phyloP scores from a whole-genome alignment of 1,284 basidiomycete genomes.

The Earliella scabrosa region DNA sequence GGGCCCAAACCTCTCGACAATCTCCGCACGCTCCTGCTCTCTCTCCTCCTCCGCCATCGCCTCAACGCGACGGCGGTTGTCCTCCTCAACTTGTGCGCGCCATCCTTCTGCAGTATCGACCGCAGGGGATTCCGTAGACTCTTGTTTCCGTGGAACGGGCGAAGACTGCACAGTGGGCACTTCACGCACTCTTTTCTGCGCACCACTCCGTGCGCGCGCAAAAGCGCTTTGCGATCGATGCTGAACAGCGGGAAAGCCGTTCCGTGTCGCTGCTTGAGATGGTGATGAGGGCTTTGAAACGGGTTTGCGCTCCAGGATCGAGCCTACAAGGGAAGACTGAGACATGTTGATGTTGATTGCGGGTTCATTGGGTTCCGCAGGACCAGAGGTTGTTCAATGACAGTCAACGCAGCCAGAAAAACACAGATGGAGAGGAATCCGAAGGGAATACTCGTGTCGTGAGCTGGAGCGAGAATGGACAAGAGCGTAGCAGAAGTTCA shows the following conservation, averaged over 20 bases:
- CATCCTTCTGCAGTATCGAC: slow-evolving; percentile 25
- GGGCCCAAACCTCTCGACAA: slow-evolving; percentile 69
- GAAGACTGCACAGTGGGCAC: slow-evolving; percentile 22
- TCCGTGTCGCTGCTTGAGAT: slow-evolving; percentile 31
- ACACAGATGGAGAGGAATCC: too few relatives aligned
- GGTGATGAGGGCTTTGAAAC: slow-evolving; percentile 35
- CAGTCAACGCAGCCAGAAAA: too few relatives aligned
- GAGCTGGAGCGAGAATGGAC: too few relatives aligned
- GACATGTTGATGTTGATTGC: slow-evolving; percentile 11
- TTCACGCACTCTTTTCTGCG: slow-evolving; percentile 27
- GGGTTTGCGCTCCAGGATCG: slow-evolving; percentile 59
- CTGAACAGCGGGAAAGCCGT: slow-evolving; percentile 61
- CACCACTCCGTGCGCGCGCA: slow-evolving; percentile 44
- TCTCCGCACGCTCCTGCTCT: slow-evolving; percentile 54
- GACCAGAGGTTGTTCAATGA: too few relatives aligned
- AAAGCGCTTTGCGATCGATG: slow-evolving; percentile 72
- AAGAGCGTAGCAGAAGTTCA: too few relatives aligned
- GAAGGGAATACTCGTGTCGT: too few relatives aligned
- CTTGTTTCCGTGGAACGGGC: not conserved
- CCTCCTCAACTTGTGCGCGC: slow-evolving; percentile 40
- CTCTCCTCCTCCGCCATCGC: slow-evolving; percentile 52
- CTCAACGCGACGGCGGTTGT: slow-evolving; percentile 47
- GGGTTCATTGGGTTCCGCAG: too few relatives aligned
- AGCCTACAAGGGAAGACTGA: slow-evolving; percentile 48
- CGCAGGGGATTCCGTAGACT: not conserved